Evolutionary conservation across 768 basidiomycete species (phyloP).

Genomic region (Collybia sp.): DNA sequence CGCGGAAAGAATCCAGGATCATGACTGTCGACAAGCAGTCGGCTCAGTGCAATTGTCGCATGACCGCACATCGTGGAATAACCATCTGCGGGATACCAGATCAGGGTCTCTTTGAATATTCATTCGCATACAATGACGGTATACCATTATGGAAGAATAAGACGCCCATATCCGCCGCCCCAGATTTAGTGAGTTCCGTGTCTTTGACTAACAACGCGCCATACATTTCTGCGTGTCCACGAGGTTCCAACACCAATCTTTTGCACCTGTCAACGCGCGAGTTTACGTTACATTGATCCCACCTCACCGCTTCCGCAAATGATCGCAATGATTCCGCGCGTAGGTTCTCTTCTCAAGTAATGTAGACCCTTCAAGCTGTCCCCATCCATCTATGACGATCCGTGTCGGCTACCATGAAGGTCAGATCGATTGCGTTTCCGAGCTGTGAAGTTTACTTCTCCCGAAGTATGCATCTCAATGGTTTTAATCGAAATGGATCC

Average conservation of each 20-base stretch:
- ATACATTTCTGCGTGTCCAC: constrained; percentile 36
- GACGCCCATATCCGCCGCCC: constrained; percentile 35
- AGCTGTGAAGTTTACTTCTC: too few species aligned
- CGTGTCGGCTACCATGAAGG: constrained; percentile 27
- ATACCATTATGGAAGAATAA: constrained; percentile 37
- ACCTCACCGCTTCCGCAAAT: constrained; percentile 3
- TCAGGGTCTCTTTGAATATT: too few species aligned
- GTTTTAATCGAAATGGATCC: too few species aligned
- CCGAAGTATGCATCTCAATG: too few species aligned
- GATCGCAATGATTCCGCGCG: constrained; percentile 20
- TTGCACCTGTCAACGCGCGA: background rate
- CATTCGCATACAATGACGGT: constrained; percentile 22
- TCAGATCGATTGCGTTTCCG: background rate
- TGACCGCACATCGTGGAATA: too few species aligned
- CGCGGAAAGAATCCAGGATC: too few species aligned
- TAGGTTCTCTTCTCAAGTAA: constrained; percentile 28
- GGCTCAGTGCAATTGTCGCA: too few species aligned
- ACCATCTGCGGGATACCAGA: too few species aligned
- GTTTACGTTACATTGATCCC: background rate
- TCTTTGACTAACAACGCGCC: constrained; percentile 30
- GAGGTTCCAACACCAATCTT: constrained; percentile 33
- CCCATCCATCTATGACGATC: constrained; percentile 29
- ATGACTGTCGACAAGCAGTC: too few species aligned
- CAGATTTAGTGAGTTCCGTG: constrained; percentile 25
- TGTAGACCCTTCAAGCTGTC: constrained; percentile 23